phyloP scores from a whole-genome alignment of 2,329 filamentous ascomycete species.

The Apiospora phragmitis region DNA sequence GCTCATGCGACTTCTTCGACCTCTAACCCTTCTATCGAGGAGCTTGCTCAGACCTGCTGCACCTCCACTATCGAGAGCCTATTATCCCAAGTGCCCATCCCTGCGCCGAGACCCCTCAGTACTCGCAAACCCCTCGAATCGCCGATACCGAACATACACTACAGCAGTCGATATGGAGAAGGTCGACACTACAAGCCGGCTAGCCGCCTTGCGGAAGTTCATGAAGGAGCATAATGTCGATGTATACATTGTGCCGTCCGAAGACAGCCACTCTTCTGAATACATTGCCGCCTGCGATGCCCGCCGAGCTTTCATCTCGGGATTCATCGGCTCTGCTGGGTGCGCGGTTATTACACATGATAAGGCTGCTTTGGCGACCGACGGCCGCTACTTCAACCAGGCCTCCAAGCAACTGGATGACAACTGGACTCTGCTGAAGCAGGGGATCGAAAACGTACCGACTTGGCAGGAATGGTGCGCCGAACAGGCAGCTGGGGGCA shows the following conservation, averaged over 20 bases:
- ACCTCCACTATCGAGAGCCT: neutral
- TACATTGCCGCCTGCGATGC: slow-evolving; percentile 97
- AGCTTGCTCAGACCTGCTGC: neutral
- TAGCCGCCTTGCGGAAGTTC: slow-evolving; percentile 74
- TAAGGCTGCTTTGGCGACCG: slow-evolving; percentile 88
- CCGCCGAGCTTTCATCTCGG: slow-evolving; percentile 86
- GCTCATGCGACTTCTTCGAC: slow-evolving; percentile 9
- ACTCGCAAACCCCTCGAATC: neutral
- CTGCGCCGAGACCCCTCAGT: neutral
- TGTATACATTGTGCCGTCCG: slow-evolving; percentile 93
- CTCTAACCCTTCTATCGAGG: slow-evolving; percentile 2
- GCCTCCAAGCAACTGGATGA: slow-evolving; percentile 84
- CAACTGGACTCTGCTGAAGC: slow-evolving; percentile 92
- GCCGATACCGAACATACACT: neutral
- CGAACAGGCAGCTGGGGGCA: slow-evolving; percentile 82
- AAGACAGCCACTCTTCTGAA: slow-evolving; percentile 96
- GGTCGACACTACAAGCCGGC: slow-evolving; percentile 75
- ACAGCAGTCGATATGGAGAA: slow-evolving; percentile 62
- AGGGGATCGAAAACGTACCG: slow-evolving; percentile 88
- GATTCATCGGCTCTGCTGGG: slow-evolving; percentile 93
- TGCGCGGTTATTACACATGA: slow-evolving; percentile 85
- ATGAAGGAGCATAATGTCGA: slow-evolving; percentile 89
- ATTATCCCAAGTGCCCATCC: neutral
- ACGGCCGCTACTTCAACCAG: slow-evolving; percentile 98
- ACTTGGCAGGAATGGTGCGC: slow-evolving; percentile 98